phyloP scores from a whole-genome alignment of 768 basidiomycete genomes.

The Strobilomyces dryophilus region DNA sequence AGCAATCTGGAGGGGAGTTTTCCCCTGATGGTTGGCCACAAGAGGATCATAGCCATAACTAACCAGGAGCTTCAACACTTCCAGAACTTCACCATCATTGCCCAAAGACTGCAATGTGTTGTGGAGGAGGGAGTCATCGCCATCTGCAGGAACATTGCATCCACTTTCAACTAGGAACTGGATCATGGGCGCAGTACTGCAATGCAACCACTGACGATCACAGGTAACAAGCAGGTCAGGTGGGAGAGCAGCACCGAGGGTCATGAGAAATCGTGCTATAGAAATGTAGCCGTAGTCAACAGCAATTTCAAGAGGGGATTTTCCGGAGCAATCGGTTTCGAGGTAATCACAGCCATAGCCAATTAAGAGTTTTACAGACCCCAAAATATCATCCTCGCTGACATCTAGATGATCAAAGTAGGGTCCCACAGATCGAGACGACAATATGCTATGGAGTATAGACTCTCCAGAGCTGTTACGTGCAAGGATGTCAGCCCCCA shows the following conservation, averaged over 20 bases:
- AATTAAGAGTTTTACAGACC: background rate
- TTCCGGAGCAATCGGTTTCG: background rate
- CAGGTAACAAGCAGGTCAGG: background rate
- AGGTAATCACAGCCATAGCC: background rate
- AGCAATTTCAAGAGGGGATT: background rate
- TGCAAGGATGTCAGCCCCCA: background rate
- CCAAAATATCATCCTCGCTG: background rate
- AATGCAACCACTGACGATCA: rapidly evolving
- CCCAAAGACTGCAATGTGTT: too few species aligned
- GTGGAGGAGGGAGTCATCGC: too few species aligned
- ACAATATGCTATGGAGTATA: background rate
- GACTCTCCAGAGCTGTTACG: background rate
- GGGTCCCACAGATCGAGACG: rapidly evolving
- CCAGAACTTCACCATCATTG: too few species aligned
- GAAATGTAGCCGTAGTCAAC: background rate
- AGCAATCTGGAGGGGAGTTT: background rate
- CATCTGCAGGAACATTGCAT: too few species aligned
- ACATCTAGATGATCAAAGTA: rapidly evolving
- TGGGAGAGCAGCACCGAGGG: background rate
- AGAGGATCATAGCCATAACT: too few species aligned
- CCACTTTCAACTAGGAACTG: background rate
- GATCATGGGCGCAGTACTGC: background rate
- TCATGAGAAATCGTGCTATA: background rate
- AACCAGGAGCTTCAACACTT: too few species aligned
- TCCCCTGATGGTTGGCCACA: too few species aligned